These are phyloP conservation scores for Trichoderma arundinaceum DNA, from an alignment of 2,329 filamentous ascomycete genomes.

Conservation along the genomic window DNA sequence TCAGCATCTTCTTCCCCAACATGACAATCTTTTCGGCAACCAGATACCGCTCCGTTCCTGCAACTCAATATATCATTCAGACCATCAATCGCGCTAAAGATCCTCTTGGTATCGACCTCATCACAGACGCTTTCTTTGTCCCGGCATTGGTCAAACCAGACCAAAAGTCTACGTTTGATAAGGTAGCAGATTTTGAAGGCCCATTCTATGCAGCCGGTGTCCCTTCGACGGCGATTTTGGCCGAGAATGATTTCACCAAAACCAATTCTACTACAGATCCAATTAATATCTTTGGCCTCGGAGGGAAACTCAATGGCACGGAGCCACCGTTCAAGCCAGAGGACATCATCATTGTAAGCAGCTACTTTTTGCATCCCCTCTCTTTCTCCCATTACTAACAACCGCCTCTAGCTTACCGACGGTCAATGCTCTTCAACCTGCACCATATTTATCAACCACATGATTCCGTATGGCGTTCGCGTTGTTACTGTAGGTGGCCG, in stretches of 20 bases:
- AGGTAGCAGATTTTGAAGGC: neutral
- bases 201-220: slow-evolving; percentile 4
- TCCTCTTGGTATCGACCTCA: neutral
- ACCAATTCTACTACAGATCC: slow-evolving; percentile 31
- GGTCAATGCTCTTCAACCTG: slow-evolving; percentile 66
- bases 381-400: neutral
- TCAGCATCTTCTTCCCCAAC: slow-evolving; percentile 49
- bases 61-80: neutral
- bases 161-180: neutral
- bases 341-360: slow-evolving; percentile 51
- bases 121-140: neutral
- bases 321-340: slow-evolving; percentile 44
- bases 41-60: slow-evolving; percentile 28
- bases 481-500: slow-evolving; percentile 64
- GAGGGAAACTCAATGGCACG: slow-evolving; percentile 24
- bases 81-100: neutral
- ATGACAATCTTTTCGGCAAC: slow-evolving; percentile 23
- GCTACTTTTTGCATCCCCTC: neutral
- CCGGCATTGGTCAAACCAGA: neutral
- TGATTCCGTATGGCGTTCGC: slow-evolving; percentile 57
- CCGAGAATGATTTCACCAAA: neutral
- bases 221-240: slow-evolving; percentile 11
- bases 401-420: slow-evolving; percentile 44
- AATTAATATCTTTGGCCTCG: slow-evolving; percentile 20
- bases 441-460: slow-evolving; percentile 61